Base-by-base conservation (phyloP, 2,329 filamentous ascomycete species). In the Blastomyces percursus region DNA sequence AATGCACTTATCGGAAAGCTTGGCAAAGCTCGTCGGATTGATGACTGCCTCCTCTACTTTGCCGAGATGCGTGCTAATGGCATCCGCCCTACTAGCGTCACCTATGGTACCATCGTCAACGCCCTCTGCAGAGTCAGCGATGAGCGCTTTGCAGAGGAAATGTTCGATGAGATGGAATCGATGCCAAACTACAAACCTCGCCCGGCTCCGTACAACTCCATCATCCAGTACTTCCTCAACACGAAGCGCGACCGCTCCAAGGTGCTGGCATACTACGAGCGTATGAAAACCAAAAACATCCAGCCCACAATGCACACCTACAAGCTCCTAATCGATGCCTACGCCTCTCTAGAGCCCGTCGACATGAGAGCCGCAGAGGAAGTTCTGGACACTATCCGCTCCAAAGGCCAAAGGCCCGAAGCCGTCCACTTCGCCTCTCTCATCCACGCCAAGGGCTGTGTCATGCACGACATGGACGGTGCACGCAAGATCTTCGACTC, bases 181-280 rank as follows among this genome's bases (percentile, higher is more conserved):
- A 96, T 96, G 88, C 88, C 91, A 63, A 99, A 99, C 80, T 99
- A 99, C 84, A 97, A 96, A 81, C 91, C 94, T 50, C 88, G 94
- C 11, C 92, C 94, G 32, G 94, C 94, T 30, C 94, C 94, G 0
- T 99, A 99, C 82, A 96, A 99, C 81, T 96, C 91, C 77, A 89
- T 99, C 86, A 99, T 99, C 86, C 94, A 99, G 74, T 97, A 96
- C 79, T 99, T 97, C 84, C 81, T 97, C 68, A 96, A 90, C 63
- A 97, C 93, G 62, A 97, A 97, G 84, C 90, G 91, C 61, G 93
- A 99, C 75, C 93, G 94, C 78, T 79, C 82, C 75, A 97, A 97
- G 84, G 93, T 96, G 5, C 82, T 99, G 30, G 83, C 87, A 40
- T 99, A 97, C 81, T 97, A 96, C 73, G 88, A 96, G 76, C 90